Percentiles rank a stretch among this genome's conserved stretches.
phyloP scores from a whole-genome alignment of 2,329 filamentous ascomycete species.

The Chaetomium sp. region DNA sequence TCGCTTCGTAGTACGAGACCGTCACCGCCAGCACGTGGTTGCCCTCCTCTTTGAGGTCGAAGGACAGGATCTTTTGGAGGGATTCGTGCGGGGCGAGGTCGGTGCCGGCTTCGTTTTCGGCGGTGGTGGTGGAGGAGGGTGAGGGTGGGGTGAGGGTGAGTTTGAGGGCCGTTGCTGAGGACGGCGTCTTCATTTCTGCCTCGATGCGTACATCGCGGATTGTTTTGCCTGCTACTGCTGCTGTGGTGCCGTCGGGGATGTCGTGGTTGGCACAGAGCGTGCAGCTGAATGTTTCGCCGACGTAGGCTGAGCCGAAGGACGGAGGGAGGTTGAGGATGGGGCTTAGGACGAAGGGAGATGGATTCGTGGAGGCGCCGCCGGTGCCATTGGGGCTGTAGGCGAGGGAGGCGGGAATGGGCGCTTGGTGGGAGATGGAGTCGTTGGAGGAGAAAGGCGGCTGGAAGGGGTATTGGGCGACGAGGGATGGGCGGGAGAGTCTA shows the following conservation, averaged over 20 bases:
- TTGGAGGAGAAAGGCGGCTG: slow-evolving; percentile 45
- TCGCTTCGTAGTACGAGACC: slow-evolving; percentile 89
- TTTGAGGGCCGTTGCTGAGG: slow-evolving; percentile 36
- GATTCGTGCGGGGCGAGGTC: slow-evolving; percentile 65
- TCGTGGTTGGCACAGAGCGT: slow-evolving; percentile 97
- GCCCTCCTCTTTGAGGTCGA: slow-evolving; percentile 91
- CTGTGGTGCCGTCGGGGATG: slow-evolving; percentile 37
- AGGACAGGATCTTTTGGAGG: slow-evolving; percentile 78
- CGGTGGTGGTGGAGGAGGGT: neutral
- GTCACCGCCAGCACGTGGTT: slow-evolving; percentile 92
- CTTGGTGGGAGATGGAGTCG: slow-evolving; percentile 47
- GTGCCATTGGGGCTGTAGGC: slow-evolving; percentile 58
- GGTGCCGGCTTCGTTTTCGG: neutral
- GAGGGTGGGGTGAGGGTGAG: slow-evolving; percentile 16
- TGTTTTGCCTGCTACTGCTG: slow-evolving; percentile 43
- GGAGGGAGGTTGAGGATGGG: slow-evolving; percentile 80
- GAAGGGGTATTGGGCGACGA: slow-evolving; percentile 70
- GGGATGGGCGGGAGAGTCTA: slow-evolving; percentile 80
- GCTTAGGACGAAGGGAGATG: slow-evolving; percentile 59
- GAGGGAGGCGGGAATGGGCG: slow-evolving; percentile 66
- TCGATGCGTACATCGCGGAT: slow-evolving; percentile 80
- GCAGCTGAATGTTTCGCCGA: slow-evolving; percentile 92
- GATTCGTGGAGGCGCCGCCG: slow-evolving; percentile 46
- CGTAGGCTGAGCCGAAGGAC: slow-evolving; percentile 91
- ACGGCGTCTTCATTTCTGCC: slow-evolving; percentile 93